These are phyloP conservation scores for Penicillium sp. DNA, from an alignment of 2,329 filamentous ascomycete genomes.

Conservation along the genomic window DNA sequence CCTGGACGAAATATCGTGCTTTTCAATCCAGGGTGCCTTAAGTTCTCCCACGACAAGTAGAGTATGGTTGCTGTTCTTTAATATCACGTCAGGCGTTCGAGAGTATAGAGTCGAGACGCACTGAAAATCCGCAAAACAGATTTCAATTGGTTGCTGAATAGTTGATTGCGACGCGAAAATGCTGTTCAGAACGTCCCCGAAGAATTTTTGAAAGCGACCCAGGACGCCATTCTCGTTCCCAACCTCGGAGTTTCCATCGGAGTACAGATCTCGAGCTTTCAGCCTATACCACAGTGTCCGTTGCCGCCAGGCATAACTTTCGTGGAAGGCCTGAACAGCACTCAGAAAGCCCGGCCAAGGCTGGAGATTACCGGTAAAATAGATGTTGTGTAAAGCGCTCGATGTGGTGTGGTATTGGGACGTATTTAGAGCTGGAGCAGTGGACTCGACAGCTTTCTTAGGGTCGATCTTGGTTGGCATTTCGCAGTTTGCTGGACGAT, in stretches of 20 bases:
- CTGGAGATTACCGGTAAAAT: slow-evolving; percentile 5
- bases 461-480: slow-evolving; percentile 53
- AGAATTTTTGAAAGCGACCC: slow-evolving; percentile 7
- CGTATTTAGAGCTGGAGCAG: slow-evolving; percentile 21
- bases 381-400: background rate
- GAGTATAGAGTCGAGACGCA: no score
- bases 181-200: background rate
- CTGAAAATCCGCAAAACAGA: no score
- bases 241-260: slow-evolving; percentile 3
- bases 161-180: no score
- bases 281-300: background rate
- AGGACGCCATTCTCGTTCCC: slow-evolving; percentile 6
- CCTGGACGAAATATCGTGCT: no score
- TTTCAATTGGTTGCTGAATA: no score
- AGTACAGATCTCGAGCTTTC: slow-evolving; percentile 1
- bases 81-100: no score
- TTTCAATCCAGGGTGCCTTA: no score
- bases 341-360: background rate
- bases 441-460: slow-evolving; percentile 53
- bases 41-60: no score
- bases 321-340: slow-evolving; percentile 1
- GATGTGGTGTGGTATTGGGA: slow-evolving; percentile 6
- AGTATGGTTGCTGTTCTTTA: no score
- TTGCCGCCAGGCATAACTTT: slow-evolving; percentile 1
- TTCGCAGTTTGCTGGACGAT: slow-evolving; percentile 29